Conservation (phyloP, 371 early-diverging fungal species). For the Smittium mucronatum region DNA sequence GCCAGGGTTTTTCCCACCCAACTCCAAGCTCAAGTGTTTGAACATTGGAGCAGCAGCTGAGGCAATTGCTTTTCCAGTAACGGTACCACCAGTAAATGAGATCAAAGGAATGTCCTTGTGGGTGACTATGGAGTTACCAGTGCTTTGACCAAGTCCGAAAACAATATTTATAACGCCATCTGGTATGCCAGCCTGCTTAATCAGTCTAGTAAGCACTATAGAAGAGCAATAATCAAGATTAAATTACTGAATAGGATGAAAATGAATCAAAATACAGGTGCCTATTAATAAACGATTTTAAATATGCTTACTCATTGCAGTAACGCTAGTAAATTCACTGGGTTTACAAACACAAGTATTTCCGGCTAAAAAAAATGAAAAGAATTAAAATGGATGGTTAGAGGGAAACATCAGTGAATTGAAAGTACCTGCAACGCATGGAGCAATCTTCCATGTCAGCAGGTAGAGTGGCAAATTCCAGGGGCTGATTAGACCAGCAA, state of each 20-base stretch:
- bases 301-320: constrained; percentile 33
- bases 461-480: constrained; percentile 60
- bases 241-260: too few species aligned
- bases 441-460: constrained; percentile 67
- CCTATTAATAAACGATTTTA: too few species aligned
- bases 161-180: constrained; percentile 66
- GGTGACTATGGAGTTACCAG: constrained; percentile 47
- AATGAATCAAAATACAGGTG: too few species aligned
- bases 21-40: constrained; percentile 59
- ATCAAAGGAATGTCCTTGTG: constrained; percentile 51
- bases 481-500: constrained; percentile 54
- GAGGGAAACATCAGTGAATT: neutral
- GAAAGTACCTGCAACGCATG: constrained; percentile 39
- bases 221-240: too few species aligned
- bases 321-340: constrained; percentile 54
- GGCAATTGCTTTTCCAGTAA: constrained; percentile 47
- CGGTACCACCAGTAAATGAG: constrained; percentile 68
- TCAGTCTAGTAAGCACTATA: constrained; percentile 39
- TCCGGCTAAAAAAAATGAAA: constrained; percentile 28
- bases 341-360: constrained; percentile 64
- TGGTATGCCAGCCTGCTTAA: constrained; percentile 53
- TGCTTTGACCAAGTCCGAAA: constrained; percentile 49
- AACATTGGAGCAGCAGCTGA: constrained; percentile 35
- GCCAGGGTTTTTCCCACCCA: constrained; percentile 69
- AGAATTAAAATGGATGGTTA: neutral